Percentiles rank a stretch among this genome's conserved stretches.
phyloP scores from a whole-genome alignment of 495 filamentous ascomycete species.

The Talaromyces adpressus region DNA sequence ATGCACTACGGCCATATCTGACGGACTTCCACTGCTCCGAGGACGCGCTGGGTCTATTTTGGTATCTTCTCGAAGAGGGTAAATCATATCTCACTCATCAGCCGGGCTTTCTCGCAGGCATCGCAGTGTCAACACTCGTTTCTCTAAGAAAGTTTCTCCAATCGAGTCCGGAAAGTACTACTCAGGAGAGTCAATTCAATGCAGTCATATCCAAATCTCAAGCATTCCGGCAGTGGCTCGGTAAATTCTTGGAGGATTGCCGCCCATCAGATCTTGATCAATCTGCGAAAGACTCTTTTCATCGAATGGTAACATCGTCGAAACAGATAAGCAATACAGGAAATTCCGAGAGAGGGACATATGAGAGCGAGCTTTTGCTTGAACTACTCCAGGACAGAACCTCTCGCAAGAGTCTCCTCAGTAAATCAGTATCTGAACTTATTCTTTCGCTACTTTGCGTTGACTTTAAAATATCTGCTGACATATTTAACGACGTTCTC shows the following conservation, averaged over 20 bases:
- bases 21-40: constrained; percentile 82
- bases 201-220: constrained; percentile 60
- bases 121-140: constrained; percentile 65
- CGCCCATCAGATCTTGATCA: constrained; percentile 39
- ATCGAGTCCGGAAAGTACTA: constrained; percentile 59
- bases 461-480: constrained; percentile 54
- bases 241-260: constrained; percentile 51
- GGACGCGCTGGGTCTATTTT: constrained; percentile 79
- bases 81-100: constrained; percentile 51
- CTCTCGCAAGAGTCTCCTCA: constrained; percentile 53
- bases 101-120: constrained; percentile 72
- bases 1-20: constrained; percentile 71
- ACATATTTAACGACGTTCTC: constrained; percentile 53
- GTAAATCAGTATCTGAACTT: constrained; percentile 57
- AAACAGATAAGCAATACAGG: constrained; percentile 48
- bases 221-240: constrained; percentile 66
- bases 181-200: constrained; percentile 68
- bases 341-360: constrained; percentile 50
- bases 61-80: constrained; percentile 73
- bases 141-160: constrained; percentile 67
- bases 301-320: constrained; percentile 55
- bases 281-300: constrained; percentile 49
- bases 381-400: constrained; percentile 68
- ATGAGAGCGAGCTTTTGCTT: constrained; percentile 67
- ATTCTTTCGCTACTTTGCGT: constrained; percentile 68